Evolutionary conservation across 352 stramenopile genomes (phyloP).

Genomic region (Hyaloperonospora brassicae): DNA sequence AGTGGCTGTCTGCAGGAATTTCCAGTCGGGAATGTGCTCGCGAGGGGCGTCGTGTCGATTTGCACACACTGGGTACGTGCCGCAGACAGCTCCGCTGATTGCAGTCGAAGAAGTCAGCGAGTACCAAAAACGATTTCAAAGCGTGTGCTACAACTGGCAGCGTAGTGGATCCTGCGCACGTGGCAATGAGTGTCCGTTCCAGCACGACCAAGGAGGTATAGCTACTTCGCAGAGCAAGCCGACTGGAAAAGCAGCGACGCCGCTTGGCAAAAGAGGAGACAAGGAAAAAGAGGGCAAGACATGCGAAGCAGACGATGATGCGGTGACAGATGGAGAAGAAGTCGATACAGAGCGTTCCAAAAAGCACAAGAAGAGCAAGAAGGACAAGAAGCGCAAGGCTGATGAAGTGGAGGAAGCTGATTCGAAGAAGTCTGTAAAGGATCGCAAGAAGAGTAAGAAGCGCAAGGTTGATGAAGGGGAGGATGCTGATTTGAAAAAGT

Average conservation of each 20-base stretch:
- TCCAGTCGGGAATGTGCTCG: conserved; percentile 32
- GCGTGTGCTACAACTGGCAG: conserved; percentile 61
- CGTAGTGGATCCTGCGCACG: conserved; percentile 31
- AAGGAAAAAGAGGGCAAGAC: conserved; percentile 8
- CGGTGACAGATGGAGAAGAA: background rate
- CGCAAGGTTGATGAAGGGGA: conserved; percentile 11
- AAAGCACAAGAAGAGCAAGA: conserved; percentile 26
- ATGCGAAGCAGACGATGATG: conserved; percentile 1
- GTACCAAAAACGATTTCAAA: conserved; percentile 62
- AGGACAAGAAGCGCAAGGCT: conserved; percentile 21
- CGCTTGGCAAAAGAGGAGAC: conserved; percentile 8
- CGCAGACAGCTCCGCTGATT: conserved; percentile 10
- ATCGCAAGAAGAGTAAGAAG: conserved; percentile 25
- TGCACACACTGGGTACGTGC: conserved; percentile 33
- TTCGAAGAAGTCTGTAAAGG: conserved; percentile 12
- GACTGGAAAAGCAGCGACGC: conserved; percentile 6
- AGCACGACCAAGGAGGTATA: conserved; percentile 29
- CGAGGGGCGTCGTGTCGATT: conserved; percentile 51
- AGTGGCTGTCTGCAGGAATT: conserved; percentile 47
- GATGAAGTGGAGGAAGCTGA: conserved; percentile 7
- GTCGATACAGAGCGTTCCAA: conserved; percentile 5
- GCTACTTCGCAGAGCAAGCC: background rate
- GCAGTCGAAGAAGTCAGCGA: conserved; percentile 48
- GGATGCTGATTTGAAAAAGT: conserved; percentile 4
- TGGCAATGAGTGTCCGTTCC: conserved; percentile 41